Evolutionary conservation across 2,329 filamentous ascomycete genomes (phyloP), one percentile per base, ranked within the genome.

Genomic region (Hypoxylon sp.): DNA sequence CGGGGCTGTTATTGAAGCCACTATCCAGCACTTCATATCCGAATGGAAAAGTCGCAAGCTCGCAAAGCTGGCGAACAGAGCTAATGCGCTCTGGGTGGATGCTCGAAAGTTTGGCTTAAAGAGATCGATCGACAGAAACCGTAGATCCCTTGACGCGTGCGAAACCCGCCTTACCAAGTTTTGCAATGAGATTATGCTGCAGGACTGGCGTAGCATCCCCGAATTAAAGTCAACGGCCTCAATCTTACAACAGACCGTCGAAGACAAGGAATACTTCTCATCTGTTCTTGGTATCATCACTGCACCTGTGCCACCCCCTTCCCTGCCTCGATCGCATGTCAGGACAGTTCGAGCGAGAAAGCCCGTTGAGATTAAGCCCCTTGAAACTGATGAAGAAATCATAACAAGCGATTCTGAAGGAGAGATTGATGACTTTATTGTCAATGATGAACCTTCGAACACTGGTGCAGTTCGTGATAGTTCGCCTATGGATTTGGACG

Each of bases 241-340:
- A 10, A 85, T 80, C 36, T 80, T 97, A 60, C 89, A 95, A 65
- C 80, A 83, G 3, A 93, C 85, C 2, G 79, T 97, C 0, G 85
- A 87, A 36, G 85, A 91, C 60, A 85, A 86, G 52, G 81, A 90
- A 73, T 78, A 86, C 41, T 76, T 84, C 7, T 73, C 75, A 6
- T 90, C 87, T 86, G 75, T 82, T 2, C 80, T 86, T n/a, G 70
- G 76, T 5, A 71, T 86, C 23, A 79, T 89, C 3, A 78, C 79
- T 41, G 80, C 80, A 17, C 81, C 72, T 3, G 57, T 79, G 2
- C 83, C 80, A 56, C 75, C 75, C 11, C 69, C 73, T 14, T 65
- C 62, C 0, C 45, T 76, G 10, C 72, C 77, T 17, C 72, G 69
- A 19, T 69, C 57, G 9, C 65, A 65, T 5, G 72, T 62, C 13